phyloP scores from a whole-genome alignment of 1,139 yeast species.

The Pichia sp. region DNA sequence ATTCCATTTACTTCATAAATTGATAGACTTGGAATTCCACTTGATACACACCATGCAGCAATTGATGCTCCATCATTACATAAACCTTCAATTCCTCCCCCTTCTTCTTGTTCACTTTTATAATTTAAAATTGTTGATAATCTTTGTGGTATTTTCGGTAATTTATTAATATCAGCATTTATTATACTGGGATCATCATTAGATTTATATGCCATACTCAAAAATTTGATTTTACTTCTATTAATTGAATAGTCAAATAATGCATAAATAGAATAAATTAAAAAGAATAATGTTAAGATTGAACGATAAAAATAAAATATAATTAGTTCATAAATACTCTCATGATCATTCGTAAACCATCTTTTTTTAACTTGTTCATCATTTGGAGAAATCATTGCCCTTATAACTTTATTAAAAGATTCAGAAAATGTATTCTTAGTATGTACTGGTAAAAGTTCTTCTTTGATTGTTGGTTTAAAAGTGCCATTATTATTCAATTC shows the following conservation, averaged over 20 bases:
- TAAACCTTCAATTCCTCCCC: slow-evolving; percentile 83
- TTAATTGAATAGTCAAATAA: slow-evolving; percentile 49
- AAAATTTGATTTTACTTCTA: slow-evolving; percentile 48
- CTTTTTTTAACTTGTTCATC: slow-evolving; percentile 12
- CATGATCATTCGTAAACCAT: slow-evolving; percentile 10
- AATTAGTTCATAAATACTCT: slow-evolving; percentile 4
- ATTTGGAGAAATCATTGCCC: slow-evolving; percentile 22
- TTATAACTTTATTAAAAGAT: slow-evolving; percentile 19
- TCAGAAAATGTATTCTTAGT: slow-evolving; percentile 15
- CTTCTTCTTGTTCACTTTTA: slow-evolving; percentile 72
- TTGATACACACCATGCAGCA: slow-evolving; percentile 80
- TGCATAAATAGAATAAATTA: slow-evolving; percentile 50
- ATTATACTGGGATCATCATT: slow-evolving; percentile 82
- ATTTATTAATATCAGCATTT: slow-evolving; percentile 68
- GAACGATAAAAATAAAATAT: slow-evolving; percentile 34
- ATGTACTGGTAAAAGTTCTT: slow-evolving; percentile 15
- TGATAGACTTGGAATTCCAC: slow-evolving; percentile 68
- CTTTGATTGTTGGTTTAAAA: background rate
- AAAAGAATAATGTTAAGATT: slow-evolving; percentile 47
- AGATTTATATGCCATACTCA: slow-evolving; percentile 69
- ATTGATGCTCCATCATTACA: slow-evolving; percentile 72
- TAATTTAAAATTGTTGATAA: slow-evolving; percentile 68
- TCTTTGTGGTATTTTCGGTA: slow-evolving; percentile 71
- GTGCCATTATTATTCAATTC: slow-evolving; percentile 5
- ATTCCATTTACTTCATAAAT: slow-evolving; percentile 79